Base-by-base conservation (phyloP, 176 grass and related monocot genomes). In the Hordeum marinum region DNA sequence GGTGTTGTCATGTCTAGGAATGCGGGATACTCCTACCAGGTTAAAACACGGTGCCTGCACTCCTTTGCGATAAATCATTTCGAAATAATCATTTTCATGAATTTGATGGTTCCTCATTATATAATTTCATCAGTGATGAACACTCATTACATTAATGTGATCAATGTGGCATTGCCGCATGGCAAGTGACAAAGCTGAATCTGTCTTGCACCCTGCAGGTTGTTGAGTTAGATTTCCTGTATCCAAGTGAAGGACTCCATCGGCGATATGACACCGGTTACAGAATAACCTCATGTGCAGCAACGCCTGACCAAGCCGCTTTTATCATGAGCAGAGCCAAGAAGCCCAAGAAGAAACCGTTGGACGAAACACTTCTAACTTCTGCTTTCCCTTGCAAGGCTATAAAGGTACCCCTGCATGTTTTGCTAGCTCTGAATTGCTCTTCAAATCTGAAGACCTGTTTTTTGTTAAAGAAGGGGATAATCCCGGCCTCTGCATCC, bases 221-320 rank as follows among this genome's bases (percentile, higher is more conserved):
- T 29, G 94, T 97, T 73, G 94, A 97, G 74, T 64, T 97, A 70
- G 94, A 97, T 78, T 97, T 97, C 77, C 64, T 92, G 54, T 97
- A 97, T 77, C 89, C 94, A 57, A 97, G 94, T 75, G 91, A 97
- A 78, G 91, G 94, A 9, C 84, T 97, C 55, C 94, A 88, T 85
- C 85, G 48, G 59, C 86, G 89, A 57, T 94, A 91, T 85, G 85
- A 84, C 36, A 71, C 52, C 65, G 89, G 91, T 58, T 94, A 86
- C 84, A 88, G 89, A 68, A 97, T 97, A 68, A 97, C 94, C 7
- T 90, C 94, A 18, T 86, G 80, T 81, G 94, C 91, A 58, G 89
- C 91, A n/a, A 97, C 91, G 18, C 79, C 89, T 11, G 91, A 94
- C 80, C 91, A 94, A 73, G 85, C 89, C 57, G 94, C 91, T 74